Base-by-base conservation (phyloP, 75 land plant genomes). In the Gnetum montanum region DNA sequence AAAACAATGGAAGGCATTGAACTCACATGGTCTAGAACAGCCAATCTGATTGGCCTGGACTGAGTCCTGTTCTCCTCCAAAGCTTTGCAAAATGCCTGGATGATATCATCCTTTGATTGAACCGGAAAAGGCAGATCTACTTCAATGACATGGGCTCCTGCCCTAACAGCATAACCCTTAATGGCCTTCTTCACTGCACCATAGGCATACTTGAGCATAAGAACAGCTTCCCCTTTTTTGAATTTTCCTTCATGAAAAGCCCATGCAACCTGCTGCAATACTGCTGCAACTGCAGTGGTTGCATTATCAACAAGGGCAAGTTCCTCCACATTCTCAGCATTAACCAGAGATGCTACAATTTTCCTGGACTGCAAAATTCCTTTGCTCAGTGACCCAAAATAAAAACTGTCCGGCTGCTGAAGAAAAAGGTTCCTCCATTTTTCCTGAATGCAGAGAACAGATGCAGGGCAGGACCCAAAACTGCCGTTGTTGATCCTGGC, bases 401-500 rank as follows among this genome's bases (percentile, higher is more conserved):
- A 76, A 40, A 67, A 73, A 7, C 37, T 52, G 28, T 76, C 79
- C 3, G 79, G 79, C 50, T 76, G 79, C 13, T 60, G 49, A 38
- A 76, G 33, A 70, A 76, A 76, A 23, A 29, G 18, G 35, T 26
- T 38, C 19, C 34, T 4, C 78, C 78, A 76, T 23, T 33, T 25
- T 1, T 53, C 31, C 53, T 73, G 79, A 7, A 50, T 61, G 4
- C 55, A 59, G 16, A 73, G 36, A 6, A 76, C 79, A 0, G 77
- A 55, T 8, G 56, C 18, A 12, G 79, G 79, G 38, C 70, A 73
- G 37, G 70, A 58, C 24, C 79, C 79, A 46, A 76, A 76, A 58
- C 77, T 76, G 18, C 79, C 79, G 56, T 76, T 65, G 35, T 76
- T 76, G 30, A 76, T 16, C 12, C 78, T 49, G 12, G 78, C 75